Evolutionary conservation across 805 yeast genomes (phyloP).

Genomic region (Schizosaccharomyces cryophilus): DNA sequence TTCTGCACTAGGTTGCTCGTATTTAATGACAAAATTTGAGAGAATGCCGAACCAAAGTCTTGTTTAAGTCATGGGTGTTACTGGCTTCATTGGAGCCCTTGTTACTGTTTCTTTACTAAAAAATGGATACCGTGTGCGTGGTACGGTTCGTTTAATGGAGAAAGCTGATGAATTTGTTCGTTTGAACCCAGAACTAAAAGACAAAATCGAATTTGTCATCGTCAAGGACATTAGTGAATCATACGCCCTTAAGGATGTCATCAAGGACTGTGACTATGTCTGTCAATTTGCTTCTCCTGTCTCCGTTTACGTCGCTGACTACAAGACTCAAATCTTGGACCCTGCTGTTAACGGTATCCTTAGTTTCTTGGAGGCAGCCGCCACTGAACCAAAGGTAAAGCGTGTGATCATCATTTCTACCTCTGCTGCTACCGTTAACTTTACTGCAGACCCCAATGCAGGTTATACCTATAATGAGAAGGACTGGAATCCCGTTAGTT

Average conservation of each 20-base stretch:
- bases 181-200: constrained; percentile 10
- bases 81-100: constrained; percentile 28
- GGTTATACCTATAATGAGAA: constrained; percentile 13
- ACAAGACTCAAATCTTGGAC: constrained; percentile 21
- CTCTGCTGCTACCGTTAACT: constrained; percentile 22
- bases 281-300: constrained; percentile 21
- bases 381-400: constrained; percentile 18
- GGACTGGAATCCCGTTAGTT: constrained; percentile 17
- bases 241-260: constrained; percentile 26
- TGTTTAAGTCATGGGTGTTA: constrained; percentile 26
- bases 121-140: constrained; percentile 21
- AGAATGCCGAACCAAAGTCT: not conserved
- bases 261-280: constrained; percentile 17
- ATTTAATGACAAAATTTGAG: too few species aligned
- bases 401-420: constrained; percentile 30
- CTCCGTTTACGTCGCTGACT: constrained; percentile 15
- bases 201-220: constrained; percentile 11
- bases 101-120: constrained; percentile 19
- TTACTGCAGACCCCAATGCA: constrained; percentile 6
- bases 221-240: constrained; percentile 14
- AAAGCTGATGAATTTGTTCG: constrained; percentile 18
- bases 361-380: constrained; percentile 20
- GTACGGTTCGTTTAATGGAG: constrained; percentile 21
- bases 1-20: too few species aligned
- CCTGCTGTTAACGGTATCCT: constrained; percentile 28